These are phyloP conservation scores for Ballota nigra DNA, from an alignment of 257 asterid species.

Conservation along the genomic window DNA sequence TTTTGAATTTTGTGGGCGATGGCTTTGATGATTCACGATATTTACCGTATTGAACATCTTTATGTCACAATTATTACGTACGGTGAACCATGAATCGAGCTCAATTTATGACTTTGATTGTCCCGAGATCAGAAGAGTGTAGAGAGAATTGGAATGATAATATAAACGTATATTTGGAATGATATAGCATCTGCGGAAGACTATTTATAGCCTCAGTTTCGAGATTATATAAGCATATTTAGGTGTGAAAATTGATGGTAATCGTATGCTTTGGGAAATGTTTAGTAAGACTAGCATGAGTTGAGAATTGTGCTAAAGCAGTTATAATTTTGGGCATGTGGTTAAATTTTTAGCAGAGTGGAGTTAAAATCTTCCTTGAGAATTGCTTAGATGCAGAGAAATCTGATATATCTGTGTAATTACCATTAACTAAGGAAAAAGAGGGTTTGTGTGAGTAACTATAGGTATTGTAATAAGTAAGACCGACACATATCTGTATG, in stretches of 20 bases:
- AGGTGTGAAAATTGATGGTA: neutral
- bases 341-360: neutral
- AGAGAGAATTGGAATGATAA: neutral
- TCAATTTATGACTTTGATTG: neutral
- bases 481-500: neutral
- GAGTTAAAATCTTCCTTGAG: neutral
- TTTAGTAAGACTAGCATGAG: neutral
- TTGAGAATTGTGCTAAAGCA: neutral
- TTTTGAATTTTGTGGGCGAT: neutral
- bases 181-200: neutral
- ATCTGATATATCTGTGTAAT: neutral
- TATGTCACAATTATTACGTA: neutral
- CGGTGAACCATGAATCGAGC: neutral
- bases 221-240: neutral
- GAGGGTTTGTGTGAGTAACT: neutral
- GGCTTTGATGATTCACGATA: neutral
- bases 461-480: neutral
- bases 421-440: neutral
- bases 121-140: neutral
- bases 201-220: neutral
- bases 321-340: neutral
- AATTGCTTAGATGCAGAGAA: neutral
- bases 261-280: neutral
- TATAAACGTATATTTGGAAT: neutral
- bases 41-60: neutral